Conservation (phyloP, 495 filamentous ascomycete genomes). For the Neurospora sublineolata region DNA sequence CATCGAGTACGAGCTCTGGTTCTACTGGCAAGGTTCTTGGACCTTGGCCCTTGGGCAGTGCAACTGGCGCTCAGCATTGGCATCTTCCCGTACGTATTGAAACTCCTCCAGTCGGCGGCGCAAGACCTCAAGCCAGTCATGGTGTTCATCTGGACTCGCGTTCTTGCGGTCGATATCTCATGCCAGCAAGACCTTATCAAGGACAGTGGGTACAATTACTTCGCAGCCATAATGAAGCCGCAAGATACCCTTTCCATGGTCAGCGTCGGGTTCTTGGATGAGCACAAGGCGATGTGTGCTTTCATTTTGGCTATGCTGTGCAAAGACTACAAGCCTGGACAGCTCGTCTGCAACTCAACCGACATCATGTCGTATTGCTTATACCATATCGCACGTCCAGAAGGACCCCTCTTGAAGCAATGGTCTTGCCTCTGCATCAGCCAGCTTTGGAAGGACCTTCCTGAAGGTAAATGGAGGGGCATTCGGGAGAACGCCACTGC, state of each 20-base stretch:
- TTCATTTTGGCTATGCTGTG: slow-evolving; percentile 97
- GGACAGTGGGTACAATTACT: slow-evolving; percentile 94
- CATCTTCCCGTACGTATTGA: slow-evolving; percentile 96
- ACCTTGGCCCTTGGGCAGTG: slow-evolving; percentile 95
- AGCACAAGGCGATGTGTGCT: slow-evolving; percentile 97
- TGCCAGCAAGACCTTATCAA: slow-evolving; percentile 90
- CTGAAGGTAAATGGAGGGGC: slow-evolving; percentile 88
- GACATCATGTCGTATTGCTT: slow-evolving; percentile 80
- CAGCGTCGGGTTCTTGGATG: slow-evolving; percentile 72
- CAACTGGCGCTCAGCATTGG: slow-evolving; percentile 93
- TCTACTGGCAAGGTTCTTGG: slow-evolving; percentile 83
- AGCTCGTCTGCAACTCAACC: slow-evolving; percentile 73
- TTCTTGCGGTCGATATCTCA: slow-evolving; percentile 86
- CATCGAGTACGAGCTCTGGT: slow-evolving; percentile 90
- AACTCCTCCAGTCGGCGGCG: slow-evolving; percentile 88
- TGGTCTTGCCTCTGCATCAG: slow-evolving; percentile 96
- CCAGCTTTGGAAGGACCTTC: slow-evolving; percentile 82
- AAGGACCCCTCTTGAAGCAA: slow-evolving; percentile 82
- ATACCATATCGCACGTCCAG: slow-evolving; percentile 64
- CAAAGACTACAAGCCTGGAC: slow-evolving; percentile 80
- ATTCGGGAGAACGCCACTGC: slow-evolving; percentile 71
- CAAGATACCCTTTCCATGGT: slow-evolving; percentile 69
- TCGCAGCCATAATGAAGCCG: slow-evolving; percentile 80
- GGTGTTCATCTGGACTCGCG: slow-evolving; percentile 98
- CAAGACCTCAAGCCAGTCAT: slow-evolving; percentile 94